Base-by-base conservation (phyloP, 78 protist genomes). In the Dictyostelium discoideum region DNA sequence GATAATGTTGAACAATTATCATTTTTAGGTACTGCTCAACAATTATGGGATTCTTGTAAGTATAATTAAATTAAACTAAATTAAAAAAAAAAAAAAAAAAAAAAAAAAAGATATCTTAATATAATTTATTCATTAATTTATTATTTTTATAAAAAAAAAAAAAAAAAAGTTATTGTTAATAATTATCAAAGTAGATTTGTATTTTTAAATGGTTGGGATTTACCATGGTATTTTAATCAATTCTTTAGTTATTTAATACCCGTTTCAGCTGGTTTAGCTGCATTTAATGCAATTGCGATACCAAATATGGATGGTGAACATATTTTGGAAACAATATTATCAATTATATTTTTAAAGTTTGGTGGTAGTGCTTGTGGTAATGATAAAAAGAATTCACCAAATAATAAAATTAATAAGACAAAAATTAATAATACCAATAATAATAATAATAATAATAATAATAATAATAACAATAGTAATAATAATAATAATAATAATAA, bases 41-140 rank as follows among this genome's bases (percentile, higher is more conserved):
- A 89, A 67, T 39, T 89, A 9, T 89, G 94, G 94, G 87, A 89
- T 20, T 89, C 94, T 26, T 89, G 78, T 87, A 87, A 22, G 93
- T 79, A 40, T 24, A 11, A 39, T 11, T n/a, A 37, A 67, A n/a
- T n/a, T n/a, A n/a, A n/a, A n/a, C n/a, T n/a, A n/a, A 6, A 69
- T 46, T 1, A 46, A 46, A 24, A 39, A 4, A 20, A 44, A 18
- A 69, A 46, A 46, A 10, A 46, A 32, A n/a, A 8, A 16, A 69
- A 6, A 9, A 67, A 3, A 24, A 1, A 24, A 10, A 24, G 3
- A 10, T 42, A n/a, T n/a, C n/a, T n/a, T n/a, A n/a, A n/a, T n/a
- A 46, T 22, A 5, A 6, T 29, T 46, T 29, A n/a, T 24, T 80
- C 4, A 44, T 54, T 54, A 54, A 20, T 37, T 37, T 32, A 13